A percentile compares a stretch with the other conserved stretches of the same genome.
phyloP scores from a whole-genome alignment of 495 filamentous ascomycete species.

The Staphylotrichum tortipilum region DNA sequence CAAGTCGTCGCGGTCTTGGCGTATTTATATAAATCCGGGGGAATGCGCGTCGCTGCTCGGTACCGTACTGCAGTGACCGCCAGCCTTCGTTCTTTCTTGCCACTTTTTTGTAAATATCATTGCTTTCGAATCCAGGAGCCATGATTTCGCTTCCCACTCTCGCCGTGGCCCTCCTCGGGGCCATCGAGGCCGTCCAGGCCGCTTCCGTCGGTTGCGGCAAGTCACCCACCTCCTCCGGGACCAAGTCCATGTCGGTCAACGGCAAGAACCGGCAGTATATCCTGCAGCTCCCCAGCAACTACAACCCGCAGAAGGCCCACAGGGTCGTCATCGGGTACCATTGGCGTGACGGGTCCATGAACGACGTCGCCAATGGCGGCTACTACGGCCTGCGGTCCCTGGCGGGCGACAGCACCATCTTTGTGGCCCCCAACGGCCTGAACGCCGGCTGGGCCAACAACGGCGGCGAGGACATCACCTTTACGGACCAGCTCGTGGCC shows the following conservation, averaged over 20 bases:
- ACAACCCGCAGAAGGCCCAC: slow-evolving; percentile 32
- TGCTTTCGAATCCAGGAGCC: neutral
- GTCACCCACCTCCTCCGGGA: slow-evolving; percentile 22
- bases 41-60: neutral
- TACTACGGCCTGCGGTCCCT: slow-evolving; percentile 33
- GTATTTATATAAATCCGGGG: neutral
- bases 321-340: slow-evolving; percentile 35
- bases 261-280: slow-evolving; percentile 27
- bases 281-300: slow-evolving; percentile 34
- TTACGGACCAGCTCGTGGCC: slow-evolving; percentile 31
- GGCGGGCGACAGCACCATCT: slow-evolving; percentile 34
- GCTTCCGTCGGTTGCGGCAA: slow-evolving; percentile 35
- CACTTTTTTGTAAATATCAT: neutral
- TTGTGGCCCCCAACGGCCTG: slow-evolving; percentile 37
- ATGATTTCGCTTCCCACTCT: slow-evolving; percentile 3
- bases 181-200: slow-evolving; percentile 1
- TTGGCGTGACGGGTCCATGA: slow-evolving; percentile 32
- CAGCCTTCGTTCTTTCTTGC: neutral
- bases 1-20: neutral
- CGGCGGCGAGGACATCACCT: slow-evolving; percentile 35
- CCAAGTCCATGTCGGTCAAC: slow-evolving; percentile 26
- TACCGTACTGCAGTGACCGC: no score
- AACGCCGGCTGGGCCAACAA: slow-evolving; percentile 39
- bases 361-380: slow-evolving; percentile 15
- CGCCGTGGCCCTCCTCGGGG: slow-evolving; percentile 1